Conservation (phyloP, 257 asterid species). For the Gynochthodes officinalis region DNA sequence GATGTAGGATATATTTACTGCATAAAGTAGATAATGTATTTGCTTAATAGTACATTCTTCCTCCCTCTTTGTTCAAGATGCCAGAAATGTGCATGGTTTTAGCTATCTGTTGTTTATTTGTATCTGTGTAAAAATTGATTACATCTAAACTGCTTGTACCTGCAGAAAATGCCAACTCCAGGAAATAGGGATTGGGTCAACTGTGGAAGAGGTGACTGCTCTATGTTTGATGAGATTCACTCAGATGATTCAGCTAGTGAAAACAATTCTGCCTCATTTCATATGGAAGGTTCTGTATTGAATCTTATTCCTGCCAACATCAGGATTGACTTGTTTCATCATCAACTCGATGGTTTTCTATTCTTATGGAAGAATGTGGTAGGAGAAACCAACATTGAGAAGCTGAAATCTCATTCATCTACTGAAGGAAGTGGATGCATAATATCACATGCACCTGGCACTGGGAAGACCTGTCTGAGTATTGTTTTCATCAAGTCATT, state of each 20-base stretch:
- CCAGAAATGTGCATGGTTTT: neutral
- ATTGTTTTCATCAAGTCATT: constrained; percentile 62
- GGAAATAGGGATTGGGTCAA: constrained; percentile 7
- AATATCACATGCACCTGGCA: constrained; percentile 88
- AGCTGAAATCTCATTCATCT: constrained; percentile 26
- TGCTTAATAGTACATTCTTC: neutral
- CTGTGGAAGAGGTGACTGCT: neutral
- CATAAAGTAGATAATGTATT: neutral
- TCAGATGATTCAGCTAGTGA: constrained; percentile 10
- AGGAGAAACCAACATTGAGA: constrained; percentile 49
- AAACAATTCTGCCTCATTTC: neutral
- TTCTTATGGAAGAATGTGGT: constrained; percentile 66
- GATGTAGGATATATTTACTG: neutral
- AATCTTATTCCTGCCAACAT: constrained; percentile 39
- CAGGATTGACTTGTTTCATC: constrained; percentile 42
- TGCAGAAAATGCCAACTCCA: constrained; percentile 12
- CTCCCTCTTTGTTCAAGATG: neutral
- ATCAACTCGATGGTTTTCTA: constrained; percentile 61
- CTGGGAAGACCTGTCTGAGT: constrained; percentile 71
- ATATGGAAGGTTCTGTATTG: constrained; percentile 42
- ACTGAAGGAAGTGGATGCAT: constrained; percentile 64
- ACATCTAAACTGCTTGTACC: neutral
- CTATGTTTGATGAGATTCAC: constrained; percentile 1
- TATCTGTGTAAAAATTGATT: neutral
- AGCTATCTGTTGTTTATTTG: neutral